Evolutionary conservation across 2,329 filamentous ascomycete species (phyloP), one percentile per base, ranked within the genome.

Genomic region (Sarocladiaceae sp.): DNA sequence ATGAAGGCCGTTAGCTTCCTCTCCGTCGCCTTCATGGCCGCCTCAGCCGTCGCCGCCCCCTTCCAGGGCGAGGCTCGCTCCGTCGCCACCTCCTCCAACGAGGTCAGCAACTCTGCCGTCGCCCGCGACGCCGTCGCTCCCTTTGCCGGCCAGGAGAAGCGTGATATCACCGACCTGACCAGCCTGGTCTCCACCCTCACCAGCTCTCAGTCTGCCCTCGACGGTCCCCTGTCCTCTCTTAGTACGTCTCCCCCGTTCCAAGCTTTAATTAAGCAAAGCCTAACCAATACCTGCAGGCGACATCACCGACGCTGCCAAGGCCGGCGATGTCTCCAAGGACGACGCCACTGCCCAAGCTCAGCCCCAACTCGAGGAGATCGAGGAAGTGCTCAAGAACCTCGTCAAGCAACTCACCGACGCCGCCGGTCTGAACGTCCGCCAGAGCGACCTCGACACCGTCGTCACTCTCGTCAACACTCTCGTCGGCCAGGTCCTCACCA

Each of bases 361-460:
- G 3, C 50, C 54, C 13, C 23, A 54, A 47, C 52, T 64, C 18
- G 29, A 57, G 39, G 52, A 53, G 17, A 33, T 64, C 36, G 47
- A 60, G 42, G 48, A 51, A 11, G 48, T 57, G 50, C 61, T 64
- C n/a, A 56, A 58, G 29, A 48, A 55, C 31, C 53, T 65, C 22
- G 60, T 65, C 33, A 52, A 49, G 48, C 51, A 59, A 54, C 56
- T 65, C 29, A 57, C 55, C 18, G 56, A 53, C 26, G 52, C 57
- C 33, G 52, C 56, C 39, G 56, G 58, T 22, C 52, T 66, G 15
- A 36, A 52, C 23, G 55, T 63, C 49, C 47, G 55, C 3, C 52
- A 56, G 10, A 53, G 52, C n/a, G 58, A 66, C 10, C 58, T 65
- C 53, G 53, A 61, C 52, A 33, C 61, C 17, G 60, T 62, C 18